phyloP scores from a whole-genome alignment of 2,329 filamentous ascomycete species.

The Alternaria ethzedia region DNA sequence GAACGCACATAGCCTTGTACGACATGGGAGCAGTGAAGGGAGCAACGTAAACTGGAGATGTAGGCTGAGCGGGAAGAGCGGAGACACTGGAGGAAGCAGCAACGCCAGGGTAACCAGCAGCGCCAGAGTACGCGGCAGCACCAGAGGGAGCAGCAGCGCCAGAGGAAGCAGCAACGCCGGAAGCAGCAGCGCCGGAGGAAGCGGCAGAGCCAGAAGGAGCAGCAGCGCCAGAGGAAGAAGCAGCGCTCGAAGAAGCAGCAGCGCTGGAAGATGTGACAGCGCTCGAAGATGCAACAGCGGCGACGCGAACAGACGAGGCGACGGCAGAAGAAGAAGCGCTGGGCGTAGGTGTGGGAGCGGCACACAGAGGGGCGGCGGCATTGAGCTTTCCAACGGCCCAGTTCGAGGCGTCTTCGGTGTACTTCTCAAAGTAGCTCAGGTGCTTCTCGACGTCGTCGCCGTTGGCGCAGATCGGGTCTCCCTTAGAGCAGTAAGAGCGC shows the following conservation, averaged over 20 bases:
- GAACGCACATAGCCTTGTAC: conserved; percentile 24
- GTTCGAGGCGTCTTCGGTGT: conserved; percentile 28
- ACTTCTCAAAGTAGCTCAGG: conserved; percentile 60
- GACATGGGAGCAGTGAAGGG: conserved; percentile 22
- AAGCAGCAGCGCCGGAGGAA: conserved; percentile 3
- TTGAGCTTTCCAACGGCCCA: conserved; percentile 33
- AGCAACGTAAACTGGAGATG: conserved; percentile 28
- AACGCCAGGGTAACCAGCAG: conserved; percentile 1
- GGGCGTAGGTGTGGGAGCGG: conserved; percentile 24
- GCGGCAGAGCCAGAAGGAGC: neutral
- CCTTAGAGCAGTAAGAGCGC: conserved; percentile 66
- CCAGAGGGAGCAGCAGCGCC: conserved; percentile 1
- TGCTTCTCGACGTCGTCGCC: conserved; percentile 64
- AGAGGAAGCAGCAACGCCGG: conserved; percentile 4
- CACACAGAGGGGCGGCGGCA: conserved; percentile 27
- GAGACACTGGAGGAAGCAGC: conserved; percentile 8
- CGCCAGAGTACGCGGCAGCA: neutral
- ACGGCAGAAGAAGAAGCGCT: conserved; percentile 25
- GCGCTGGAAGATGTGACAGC: conserved; percentile 14
- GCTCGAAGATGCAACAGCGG: conserved; percentile 20
- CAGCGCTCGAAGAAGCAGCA: conserved; percentile 10
- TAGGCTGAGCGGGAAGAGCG: conserved; percentile 27
- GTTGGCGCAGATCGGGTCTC: conserved; percentile 69
- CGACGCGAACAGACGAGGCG: conserved; percentile 21
- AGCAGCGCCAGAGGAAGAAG: neutral